Evolutionary conservation across 257 asterid genomes (phyloP), one percentile per base, ranked within the genome.

Genomic region (Petunia secreta): DNA sequence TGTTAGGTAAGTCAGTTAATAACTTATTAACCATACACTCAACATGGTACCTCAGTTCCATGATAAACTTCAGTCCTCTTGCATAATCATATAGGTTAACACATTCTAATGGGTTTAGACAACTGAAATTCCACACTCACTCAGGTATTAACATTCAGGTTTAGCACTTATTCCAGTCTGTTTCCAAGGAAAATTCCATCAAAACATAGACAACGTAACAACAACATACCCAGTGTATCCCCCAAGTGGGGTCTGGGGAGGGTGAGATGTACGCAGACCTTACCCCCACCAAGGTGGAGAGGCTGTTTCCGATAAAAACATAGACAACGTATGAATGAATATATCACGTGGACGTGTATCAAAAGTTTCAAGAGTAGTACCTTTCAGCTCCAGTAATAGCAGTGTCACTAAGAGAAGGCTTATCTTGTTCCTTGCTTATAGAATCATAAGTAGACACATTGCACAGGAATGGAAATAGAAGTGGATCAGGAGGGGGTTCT

Each of bases 391-490:
- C 87, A 81, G 85, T 55, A 8, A 75, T 44, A 37, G 83, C 85
- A 50, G 84, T 81, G 77, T 63, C 52, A 50, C 36, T 13, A 57
- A 67, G 44, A 13, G 85, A 68, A 16, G 81, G 37, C 57, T 2
- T 48, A 77, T 86, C 83, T 54, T 84, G 78, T 77, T 81, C 81
- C 3, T 50, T 44, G 75, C 87, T 88, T 75, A 81, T 73, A 57
- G 85, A 25, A 81, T 84, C 87, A 5, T 80, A 10, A 71, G 63
- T 69, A 53, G 85, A 81, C 67, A 79, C 37, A 52, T 78, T 85
- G 83, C 91, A 84, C 41, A 92, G 85, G 82, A 92, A 93, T 7
- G 93, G 89, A 13, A 88, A 84, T 66, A 91, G 83, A 50, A 89
- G 86, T 25, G 91, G 92, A 85, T 92, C 96, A 4, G 86, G 85